Conservation (phyloP, 2,329 filamentous ascomycete genomes). For the Plectosphaerella cucumerina region DNA sequence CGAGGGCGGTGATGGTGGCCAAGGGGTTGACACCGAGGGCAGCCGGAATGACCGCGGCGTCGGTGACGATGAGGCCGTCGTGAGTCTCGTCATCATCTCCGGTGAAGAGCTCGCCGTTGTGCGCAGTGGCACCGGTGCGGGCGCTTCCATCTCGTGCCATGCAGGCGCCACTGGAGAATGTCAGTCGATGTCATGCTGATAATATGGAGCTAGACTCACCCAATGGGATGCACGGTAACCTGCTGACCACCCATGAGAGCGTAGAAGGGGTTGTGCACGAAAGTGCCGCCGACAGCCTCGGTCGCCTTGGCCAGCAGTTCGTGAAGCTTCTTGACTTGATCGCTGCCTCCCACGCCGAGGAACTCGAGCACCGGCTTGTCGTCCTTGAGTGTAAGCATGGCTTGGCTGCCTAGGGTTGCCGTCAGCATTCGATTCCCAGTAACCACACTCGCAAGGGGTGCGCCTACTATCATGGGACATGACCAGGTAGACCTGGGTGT, state of each 20-base stretch:
- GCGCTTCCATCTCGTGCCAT: constrained; percentile 58
- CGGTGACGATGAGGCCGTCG: constrained; percentile 55
- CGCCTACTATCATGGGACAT: constrained; percentile 60
- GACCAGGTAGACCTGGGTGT: constrained; percentile 60
- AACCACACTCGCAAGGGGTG: constrained; percentile 5
- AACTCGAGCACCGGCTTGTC: constrained; percentile 59
- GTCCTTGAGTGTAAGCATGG: constrained; percentile 52
- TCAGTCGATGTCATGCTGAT: constrained; percentile 12
- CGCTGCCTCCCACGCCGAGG: constrained; percentile 51
- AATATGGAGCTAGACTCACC: constrained; percentile 29
- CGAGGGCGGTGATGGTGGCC: constrained; percentile 65
- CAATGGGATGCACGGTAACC: constrained; percentile 64
- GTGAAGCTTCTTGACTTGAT: constrained; percentile 50
- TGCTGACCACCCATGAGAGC: constrained; percentile 51
- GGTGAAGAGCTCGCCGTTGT: constrained; percentile 55
- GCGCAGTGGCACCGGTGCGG: constrained; percentile 54
- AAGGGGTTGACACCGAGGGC: constrained; percentile 64
- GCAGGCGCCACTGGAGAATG: constrained; percentile 47
- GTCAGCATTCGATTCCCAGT: not conserved
- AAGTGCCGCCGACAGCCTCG: constrained; percentile 53
- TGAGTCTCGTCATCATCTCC: constrained; percentile 48
- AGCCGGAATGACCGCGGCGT: constrained; percentile 57
- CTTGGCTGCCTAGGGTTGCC: constrained; percentile 46
- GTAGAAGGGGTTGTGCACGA: constrained; percentile 55
- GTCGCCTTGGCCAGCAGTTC: constrained; percentile 49